These are phyloP conservation scores for Helianthus annuus DNA, from an alignment of 129 eudicot species.

Conservation along the genomic window DNA sequence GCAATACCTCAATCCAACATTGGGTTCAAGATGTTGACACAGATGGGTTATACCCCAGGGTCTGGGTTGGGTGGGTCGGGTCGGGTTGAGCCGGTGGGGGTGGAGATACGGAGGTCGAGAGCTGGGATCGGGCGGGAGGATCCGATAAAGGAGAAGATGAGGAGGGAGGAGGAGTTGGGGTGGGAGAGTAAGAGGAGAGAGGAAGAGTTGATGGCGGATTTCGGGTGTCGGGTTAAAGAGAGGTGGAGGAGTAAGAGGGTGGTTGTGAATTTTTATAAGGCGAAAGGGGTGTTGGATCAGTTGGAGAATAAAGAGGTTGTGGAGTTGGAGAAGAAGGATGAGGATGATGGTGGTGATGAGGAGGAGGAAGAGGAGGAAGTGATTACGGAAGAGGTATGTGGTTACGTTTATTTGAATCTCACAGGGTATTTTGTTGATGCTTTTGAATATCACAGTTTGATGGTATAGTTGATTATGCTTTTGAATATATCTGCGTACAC, in stretches of 20 bases:
- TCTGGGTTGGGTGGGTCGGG: slow-evolving; percentile 85
- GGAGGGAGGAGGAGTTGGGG: slow-evolving; percentile 53
- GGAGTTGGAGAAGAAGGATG: slow-evolving; percentile 50
- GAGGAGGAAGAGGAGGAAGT: slow-evolving; percentile 81
- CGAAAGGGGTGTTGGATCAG: slow-evolving; percentile 78
- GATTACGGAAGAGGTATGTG: slow-evolving; percentile 80
- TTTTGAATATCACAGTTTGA: background rate
- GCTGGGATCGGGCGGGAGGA: slow-evolving; percentile 87
- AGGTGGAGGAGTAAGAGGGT: slow-evolving; percentile 74
- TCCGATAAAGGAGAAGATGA: slow-evolving; percentile 62
- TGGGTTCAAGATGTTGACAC: slow-evolving; percentile 82
- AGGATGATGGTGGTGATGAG: slow-evolving; percentile 42
- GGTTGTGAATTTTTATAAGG: slow-evolving; percentile 60
- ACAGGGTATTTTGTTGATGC: background rate
- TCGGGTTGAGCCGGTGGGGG: slow-evolving; percentile 60
- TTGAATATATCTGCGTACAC: background rate
- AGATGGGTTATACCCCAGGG: slow-evolving; percentile 98
- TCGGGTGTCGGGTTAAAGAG: slow-evolving; percentile 74
- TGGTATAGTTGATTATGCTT: background rate
- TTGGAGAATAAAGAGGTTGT: slow-evolving; percentile 83
- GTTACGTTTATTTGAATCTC: slow-evolving; percentile 12
- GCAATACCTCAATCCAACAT: slow-evolving; percentile 88
- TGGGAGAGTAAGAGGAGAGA: slow-evolving; percentile 53
- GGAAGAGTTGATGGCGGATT: slow-evolving; percentile 70
- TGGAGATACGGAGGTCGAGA: slow-evolving; percentile 80